Evolutionary conservation across 2,329 filamentous ascomycete genomes (phyloP), one percentile per base, ranked within the genome.

Genomic region (Hypoxylon sp.): DNA sequence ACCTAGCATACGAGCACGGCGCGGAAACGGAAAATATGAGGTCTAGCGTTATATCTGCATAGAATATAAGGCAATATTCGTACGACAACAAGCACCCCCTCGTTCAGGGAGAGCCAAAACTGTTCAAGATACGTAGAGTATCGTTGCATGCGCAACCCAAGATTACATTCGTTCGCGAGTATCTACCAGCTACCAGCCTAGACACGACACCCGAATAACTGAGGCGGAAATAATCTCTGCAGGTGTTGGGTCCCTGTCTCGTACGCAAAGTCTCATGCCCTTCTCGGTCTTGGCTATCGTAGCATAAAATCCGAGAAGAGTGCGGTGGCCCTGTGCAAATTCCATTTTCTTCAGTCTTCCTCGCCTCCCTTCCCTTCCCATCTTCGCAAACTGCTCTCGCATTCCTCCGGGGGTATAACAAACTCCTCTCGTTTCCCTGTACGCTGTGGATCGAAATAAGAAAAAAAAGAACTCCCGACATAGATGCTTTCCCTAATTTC

Each of bases 321-420:
- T 10, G 31, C 9, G 31, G 4, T 5, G 6, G 21, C 35, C 42
- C 13, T 21, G 15, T 18, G 23, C 2, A 23, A 23, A 31, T 37
- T 48, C 18, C n/a, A 2, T 7, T 27, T 41, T 37, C n/a, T n/a
- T n/a, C n/a, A n/a, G n/a, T n/a, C n/a, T n/a, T n/a, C n/a, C n/a
- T 24, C 24, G 21, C 15, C 24, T 33, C 45, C 11, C 21, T 27
- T n/a, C n/a, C 45, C 31, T 13, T 21, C 47, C 41, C 31, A 20
- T 31, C 18, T 31, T 55, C 31, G 15, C 17, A 20, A 29, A 24
- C 26, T 31, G n/a, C n/a, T 21, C 33, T 17, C 40, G 31, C 42
- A 33, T 18, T 60, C 48, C 49, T 52, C 42, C 51, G 45, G 60
- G 58, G 60, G 60, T 63, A 63, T 63, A 63, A 59, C 60, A 63